Base-by-base conservation (phyloP, 192 early-diverging fungal species). In the Physocladia obscura region DNA sequence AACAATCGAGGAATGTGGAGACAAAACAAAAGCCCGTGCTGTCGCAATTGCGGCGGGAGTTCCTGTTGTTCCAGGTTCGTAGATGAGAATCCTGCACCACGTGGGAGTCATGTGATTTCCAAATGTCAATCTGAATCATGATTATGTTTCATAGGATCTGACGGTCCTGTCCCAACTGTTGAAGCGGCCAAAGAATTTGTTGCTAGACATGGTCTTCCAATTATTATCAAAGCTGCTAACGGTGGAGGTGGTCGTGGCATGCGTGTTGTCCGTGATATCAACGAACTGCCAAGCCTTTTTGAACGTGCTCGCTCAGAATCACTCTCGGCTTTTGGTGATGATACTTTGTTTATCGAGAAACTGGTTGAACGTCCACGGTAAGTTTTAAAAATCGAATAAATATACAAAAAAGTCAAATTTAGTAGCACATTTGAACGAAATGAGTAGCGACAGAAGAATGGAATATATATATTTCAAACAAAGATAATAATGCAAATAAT, bases 211-310 rank as follows among this genome's bases (percentile, higher is more conserved):
- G 95, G 96, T 0, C 90, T 93, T 79, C 95, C 95, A 0, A 84
- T 97, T 63, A 96, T 98, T 62, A 94, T 98, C 84, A 98, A 98
- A 78, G 95, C 96, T 4, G 91, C 95, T 11, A 93, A 93, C 88
- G 95, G 95, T 49, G 95, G 95, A 62, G 95, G 95, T 71, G 95
- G 95, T 36, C 91, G 93, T 70, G 95, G 81, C 67, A 97, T 98
- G 94, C 90, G 96, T 70, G 94, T 96, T 6, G 94, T 96, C 40
- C 88, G 91, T 64, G 85, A 88, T 54, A 74, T 76, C 44, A 80
- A 83, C 2, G 82, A 88, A 26, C 84, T 97, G n/a, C 86, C 82
- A 34, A 82, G 88, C 55, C 77, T 90, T 5, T 96, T 97, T 76
- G 82, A 89, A 40, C 90, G 91, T 39, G 93, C 95, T 19, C 85